These are phyloP conservation scores for Diaporthe sp. DNA, from an alignment of 2,329 filamentous ascomycete genomes.

Conservation along the genomic window DNA sequence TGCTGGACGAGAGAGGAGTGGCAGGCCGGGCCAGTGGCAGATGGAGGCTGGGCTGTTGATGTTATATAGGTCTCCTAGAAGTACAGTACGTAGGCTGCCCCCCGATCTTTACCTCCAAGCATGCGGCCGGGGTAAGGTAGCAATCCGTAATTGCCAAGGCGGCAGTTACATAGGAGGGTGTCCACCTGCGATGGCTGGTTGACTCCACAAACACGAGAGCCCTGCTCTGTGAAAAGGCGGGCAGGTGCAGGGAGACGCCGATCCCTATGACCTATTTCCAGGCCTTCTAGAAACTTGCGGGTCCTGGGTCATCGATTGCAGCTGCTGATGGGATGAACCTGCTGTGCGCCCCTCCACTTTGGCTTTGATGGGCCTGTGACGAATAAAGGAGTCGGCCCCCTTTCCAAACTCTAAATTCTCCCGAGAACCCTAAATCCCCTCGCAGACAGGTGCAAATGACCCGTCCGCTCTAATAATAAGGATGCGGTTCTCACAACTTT, in stretches of 20 bases:
- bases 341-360: slow-evolving; percentile 4
- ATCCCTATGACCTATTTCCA: slow-evolving; percentile 24
- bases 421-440: background rate
- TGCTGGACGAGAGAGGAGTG: slow-evolving; percentile 12
- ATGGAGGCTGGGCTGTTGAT: background rate
- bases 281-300: slow-evolving; percentile 21
- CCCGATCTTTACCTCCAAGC: background rate
- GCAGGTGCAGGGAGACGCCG: slow-evolving; percentile 15
- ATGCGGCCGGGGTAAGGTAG: slow-evolving; percentile 6
- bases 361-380: slow-evolving; percentile 4
- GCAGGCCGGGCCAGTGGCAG: background rate
- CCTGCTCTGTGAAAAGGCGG: background rate
- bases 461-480: background rate
- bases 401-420: slow-evolving; percentile 18
- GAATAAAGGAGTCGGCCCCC: slow-evolving; percentile 11
- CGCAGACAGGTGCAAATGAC: background rate
- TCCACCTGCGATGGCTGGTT: background rate
- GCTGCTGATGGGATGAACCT: slow-evolving; percentile 19
- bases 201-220: slow-evolving; percentile 17
- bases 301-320: background rate
- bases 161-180: slow-evolving; percentile 14
- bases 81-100: background rate
- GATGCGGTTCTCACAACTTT: background rate
- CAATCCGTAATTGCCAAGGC: slow-evolving; percentile 27
- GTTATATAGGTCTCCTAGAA: background rate